Conservation (phyloP, 2,329 filamentous ascomycete genomes). For the Paecilomyces dactylethromorphus region DNA sequence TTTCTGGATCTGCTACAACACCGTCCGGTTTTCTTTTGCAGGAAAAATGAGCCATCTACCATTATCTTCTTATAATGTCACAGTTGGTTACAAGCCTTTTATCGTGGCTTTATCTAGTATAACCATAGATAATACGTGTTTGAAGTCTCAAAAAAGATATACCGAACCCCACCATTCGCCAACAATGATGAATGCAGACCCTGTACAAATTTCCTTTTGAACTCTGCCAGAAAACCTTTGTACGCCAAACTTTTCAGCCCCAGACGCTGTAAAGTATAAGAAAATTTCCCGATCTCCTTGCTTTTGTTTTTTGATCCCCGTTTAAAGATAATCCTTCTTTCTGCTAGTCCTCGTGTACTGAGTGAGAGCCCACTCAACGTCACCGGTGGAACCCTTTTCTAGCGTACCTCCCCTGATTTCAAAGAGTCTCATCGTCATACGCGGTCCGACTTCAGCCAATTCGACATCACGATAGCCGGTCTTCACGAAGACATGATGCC, state of each 20-base stretch:
- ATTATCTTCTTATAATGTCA: neutral
- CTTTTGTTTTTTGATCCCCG: neutral
- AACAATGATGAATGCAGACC: slow-evolving; percentile 4
- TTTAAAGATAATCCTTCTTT: slow-evolving; percentile 89
- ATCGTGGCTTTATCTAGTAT: neutral
- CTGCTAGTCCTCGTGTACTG: slow-evolving; percentile 89
- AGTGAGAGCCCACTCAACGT: slow-evolving; percentile 93
- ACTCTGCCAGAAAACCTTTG: neutral
- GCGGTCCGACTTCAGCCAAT: slow-evolving; percentile 79
- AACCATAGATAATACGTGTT: neutral
- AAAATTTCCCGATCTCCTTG: neutral
- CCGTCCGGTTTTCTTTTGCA: neutral
- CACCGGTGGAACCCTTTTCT: slow-evolving; percentile 82
- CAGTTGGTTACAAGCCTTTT: neutral
- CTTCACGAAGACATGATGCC: slow-evolving; percentile 89
- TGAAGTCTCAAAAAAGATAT: slow-evolving; percentile 11
- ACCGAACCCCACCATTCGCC: slow-evolving; percentile 6
- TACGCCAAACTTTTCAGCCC: slow-evolving; percentile 1
- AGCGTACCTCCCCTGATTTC: slow-evolving; percentile 87
- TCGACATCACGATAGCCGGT: slow-evolving; percentile 87
- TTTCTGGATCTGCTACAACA: neutral
- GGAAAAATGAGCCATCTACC: neutral
- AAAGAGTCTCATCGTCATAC: slow-evolving; percentile 96
- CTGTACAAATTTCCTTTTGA: neutral
- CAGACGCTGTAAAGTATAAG: slow-evolving; percentile 3